phyloP scores from a whole-genome alignment of 257 asterid species.

The Capsicum pubescens region DNA sequence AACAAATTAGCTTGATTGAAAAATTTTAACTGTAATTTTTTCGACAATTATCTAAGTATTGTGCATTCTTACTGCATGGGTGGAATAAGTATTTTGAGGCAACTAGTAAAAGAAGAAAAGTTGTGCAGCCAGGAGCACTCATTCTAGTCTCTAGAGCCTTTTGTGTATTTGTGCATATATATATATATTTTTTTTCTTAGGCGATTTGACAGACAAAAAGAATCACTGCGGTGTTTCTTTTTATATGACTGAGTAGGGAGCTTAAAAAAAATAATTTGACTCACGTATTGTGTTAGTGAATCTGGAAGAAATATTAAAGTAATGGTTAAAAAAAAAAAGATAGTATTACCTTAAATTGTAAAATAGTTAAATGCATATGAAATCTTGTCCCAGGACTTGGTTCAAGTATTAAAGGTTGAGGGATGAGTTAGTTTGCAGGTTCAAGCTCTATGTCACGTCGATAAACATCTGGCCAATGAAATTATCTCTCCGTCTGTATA shows the following conservation, averaged over 20 bases:
- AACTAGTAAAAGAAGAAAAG: background rate
- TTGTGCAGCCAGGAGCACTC: background rate
- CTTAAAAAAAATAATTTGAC: slow-evolving; percentile 12
- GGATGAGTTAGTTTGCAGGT: background rate
- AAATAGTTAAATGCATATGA: background rate
- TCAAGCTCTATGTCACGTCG: background rate
- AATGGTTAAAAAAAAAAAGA: background rate
- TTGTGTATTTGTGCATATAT: background rate
- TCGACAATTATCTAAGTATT: background rate
- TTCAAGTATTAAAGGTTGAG: background rate
- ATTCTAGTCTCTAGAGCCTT: background rate
- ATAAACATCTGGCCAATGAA: too few species aligned
- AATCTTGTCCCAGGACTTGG: background rate
- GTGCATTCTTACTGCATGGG: background rate
- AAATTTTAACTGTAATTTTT: background rate
- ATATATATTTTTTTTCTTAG: too few species aligned
- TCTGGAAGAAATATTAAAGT: slow-evolving; percentile 4
- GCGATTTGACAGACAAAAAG: background rate
- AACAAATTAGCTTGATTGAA: background rate
- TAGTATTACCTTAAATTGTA: background rate
- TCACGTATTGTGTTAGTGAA: background rate
- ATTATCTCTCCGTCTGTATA: too few species aligned
- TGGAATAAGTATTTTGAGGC: background rate
- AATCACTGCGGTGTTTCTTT: background rate
- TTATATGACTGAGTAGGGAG: background rate